Evolutionary conservation across 176 grass and related monocot genomes (phyloP).

Genomic region (Thalia dealbata): DNA sequence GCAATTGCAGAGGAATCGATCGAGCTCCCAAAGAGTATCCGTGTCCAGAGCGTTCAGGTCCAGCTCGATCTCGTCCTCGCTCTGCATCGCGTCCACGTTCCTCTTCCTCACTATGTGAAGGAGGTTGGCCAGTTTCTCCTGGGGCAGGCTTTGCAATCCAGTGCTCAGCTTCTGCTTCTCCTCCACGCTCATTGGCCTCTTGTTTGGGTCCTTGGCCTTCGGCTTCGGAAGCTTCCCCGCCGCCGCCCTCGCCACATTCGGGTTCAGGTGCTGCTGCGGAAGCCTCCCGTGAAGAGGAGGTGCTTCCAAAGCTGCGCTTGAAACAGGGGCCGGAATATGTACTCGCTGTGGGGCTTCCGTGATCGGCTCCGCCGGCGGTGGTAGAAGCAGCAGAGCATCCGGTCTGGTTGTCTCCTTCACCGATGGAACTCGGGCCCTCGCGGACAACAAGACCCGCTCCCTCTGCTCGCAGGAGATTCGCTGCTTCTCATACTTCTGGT

Average conservation of each 20-base stretch:
- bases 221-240: constrained; percentile 46
- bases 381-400: neutral
- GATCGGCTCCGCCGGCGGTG: too few relatives aligned
- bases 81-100: constrained; percentile 38
- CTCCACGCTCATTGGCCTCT: constrained; percentile 71
- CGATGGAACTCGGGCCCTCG: neutral
- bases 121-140: constrained; percentile 76
- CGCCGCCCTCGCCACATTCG: constrained; percentile 20
- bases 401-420: neutral
- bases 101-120: constrained; percentile 75
- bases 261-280: neutral
- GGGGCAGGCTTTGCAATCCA: constrained; percentile 54
- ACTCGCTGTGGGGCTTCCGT: too few relatives aligned
- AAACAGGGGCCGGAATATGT: neutral
- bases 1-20: constrained; percentile 76
- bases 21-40: constrained; percentile 84
- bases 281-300: neutral
- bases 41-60: constrained; percentile 78
- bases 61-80: constrained; percentile 85
- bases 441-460: neutral
- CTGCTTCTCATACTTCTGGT: constrained; percentile 45
- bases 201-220: constrained; percentile 67
- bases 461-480: constrained; percentile 3
- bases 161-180: constrained; percentile 77
- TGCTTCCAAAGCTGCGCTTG: neutral